phyloP scores from a whole-genome alignment of 306 rosid genomes.

The Fagus sylvatica region DNA sequence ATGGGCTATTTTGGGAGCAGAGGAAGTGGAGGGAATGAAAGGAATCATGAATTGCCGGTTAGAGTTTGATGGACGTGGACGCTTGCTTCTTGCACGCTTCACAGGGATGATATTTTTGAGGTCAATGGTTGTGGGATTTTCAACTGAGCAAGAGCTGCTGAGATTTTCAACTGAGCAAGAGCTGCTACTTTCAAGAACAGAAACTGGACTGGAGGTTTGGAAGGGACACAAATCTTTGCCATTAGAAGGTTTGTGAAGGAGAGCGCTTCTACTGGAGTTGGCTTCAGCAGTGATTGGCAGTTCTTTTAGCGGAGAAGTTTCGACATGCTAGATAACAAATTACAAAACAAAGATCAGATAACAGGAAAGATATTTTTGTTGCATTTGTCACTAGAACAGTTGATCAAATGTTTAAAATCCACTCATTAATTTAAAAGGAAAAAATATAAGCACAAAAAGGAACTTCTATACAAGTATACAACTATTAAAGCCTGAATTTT shows the following conservation, averaged over 20 bases:
- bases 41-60: slow-evolving; percentile 27
- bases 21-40: slow-evolving; percentile 24
- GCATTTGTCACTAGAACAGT: neutral
- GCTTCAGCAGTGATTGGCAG: slow-evolving; percentile 31
- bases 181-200: slow-evolving; percentile 68
- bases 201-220: slow-evolving; percentile 68
- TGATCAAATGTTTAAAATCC: neutral
- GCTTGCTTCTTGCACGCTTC: slow-evolving; percentile 70
- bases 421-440: neutral
- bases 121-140: slow-evolving; percentile 40
- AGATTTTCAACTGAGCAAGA: slow-evolving; percentile 55
- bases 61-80: slow-evolving; percentile 45
- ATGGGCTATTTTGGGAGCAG: slow-evolving; percentile 19
- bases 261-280: slow-evolving; percentile 29
- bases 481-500: neutral
- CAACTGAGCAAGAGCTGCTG: slow-evolving; percentile 58
- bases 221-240: slow-evolving; percentile 43
- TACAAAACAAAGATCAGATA: neutral
- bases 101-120: slow-evolving; percentile 33
- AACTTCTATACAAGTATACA: neutral
- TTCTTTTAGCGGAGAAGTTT: slow-evolving; percentile 8
- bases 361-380: neutral
- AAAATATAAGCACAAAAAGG: neutral
- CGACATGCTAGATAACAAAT: slow-evolving; percentile 26
- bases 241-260: slow-evolving; percentile 25